Conservation (phyloP, 2,329 filamentous ascomycete species). For the Hypoxylon sp. region DNA sequence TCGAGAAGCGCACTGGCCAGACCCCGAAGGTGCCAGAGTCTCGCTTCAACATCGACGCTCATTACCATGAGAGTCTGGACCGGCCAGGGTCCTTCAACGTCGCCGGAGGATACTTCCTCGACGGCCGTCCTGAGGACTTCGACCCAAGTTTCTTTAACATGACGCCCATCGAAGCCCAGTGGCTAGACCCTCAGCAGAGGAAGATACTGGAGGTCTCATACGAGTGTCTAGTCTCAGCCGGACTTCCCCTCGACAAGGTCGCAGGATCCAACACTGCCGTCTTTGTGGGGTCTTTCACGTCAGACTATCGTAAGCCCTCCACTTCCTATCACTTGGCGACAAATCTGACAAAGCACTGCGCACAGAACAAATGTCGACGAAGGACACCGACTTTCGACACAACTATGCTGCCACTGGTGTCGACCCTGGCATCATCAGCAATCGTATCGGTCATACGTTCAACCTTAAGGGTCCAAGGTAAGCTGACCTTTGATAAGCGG, state of each 20-base stretch:
- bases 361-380: slow-evolving; percentile 42
- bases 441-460: slow-evolving; percentile 27
- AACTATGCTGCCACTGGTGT: slow-evolving; percentile 17
- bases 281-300: slow-evolving; percentile 40
- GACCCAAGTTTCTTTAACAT: slow-evolving; percentile 51
- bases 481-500: too few relatives aligned
- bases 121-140: slow-evolving; percentile 44
- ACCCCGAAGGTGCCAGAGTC: slow-evolving; percentile 34
- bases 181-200: slow-evolving; percentile 49
- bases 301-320: slow-evolving; percentile 33
- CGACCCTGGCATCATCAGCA: slow-evolving; percentile 17
- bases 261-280: slow-evolving; percentile 41
- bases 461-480: slow-evolving; percentile 37
- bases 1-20: slow-evolving; percentile 33
- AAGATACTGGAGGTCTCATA: slow-evolving; percentile 47
- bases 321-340: slow-evolving; percentile 31
- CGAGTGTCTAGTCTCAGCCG: slow-evolving; percentile 45
- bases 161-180: slow-evolving; percentile 40
- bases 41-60: slow-evolving; percentile 38
- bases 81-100: slow-evolving; percentile 8
- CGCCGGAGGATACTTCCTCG: slow-evolving; percentile 38
- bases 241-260: slow-evolving; percentile 31
- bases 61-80: slow-evolving; percentile 19
- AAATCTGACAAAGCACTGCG: too few relatives aligned
- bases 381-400: slow-evolving; percentile 16